phyloP scores from a whole-genome alignment of 2,329 filamentous ascomycete species.

The Geosmithia morbida region DNA sequence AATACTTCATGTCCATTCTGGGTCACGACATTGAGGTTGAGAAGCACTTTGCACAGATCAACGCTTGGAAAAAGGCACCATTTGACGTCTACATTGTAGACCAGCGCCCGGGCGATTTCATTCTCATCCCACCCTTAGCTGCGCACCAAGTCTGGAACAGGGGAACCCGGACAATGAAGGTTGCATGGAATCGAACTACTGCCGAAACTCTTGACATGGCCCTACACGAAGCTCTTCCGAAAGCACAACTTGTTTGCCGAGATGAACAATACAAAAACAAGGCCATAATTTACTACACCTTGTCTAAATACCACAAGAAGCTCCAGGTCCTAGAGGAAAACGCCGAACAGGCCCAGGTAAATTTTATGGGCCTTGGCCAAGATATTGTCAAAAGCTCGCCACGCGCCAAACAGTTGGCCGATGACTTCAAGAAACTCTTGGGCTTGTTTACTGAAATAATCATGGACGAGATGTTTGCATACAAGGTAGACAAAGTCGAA shows the following conservation, averaged over 20 bases:
- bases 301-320: conserved; percentile 62
- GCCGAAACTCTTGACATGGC: conserved; percentile 82
- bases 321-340: conserved; percentile 38
- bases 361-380: conserved; percentile 31
- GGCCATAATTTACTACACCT: conserved; percentile 78
- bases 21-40: conserved; percentile 96
- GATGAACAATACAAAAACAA: conserved; percentile 99
- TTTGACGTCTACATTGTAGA: conserved; percentile 91
- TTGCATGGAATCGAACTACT: conserved; percentile 94
- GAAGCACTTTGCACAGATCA: conserved; percentile 89
- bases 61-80: conserved; percentile 87
- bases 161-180: conserved; percentile 90
- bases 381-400: conserved; percentile 25
- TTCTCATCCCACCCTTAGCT: conserved; percentile 81
- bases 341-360: conserved; percentile 27
- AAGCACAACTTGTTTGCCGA: conserved; percentile 79
- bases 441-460: conserved; percentile 64
- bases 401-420: conserved; percentile 53
- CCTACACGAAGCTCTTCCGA: conserved; percentile 73
- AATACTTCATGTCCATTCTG: conserved; percentile 85
- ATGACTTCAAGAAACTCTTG: conserved; percentile 74
- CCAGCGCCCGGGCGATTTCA: conserved; percentile 80
- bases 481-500: conserved; percentile 58
- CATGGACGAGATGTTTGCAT: conserved; percentile 73
- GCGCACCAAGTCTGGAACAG: conserved; percentile 98